phyloP scores from a whole-genome alignment of 257 asterid genomes.

The Plantago ovata region DNA sequence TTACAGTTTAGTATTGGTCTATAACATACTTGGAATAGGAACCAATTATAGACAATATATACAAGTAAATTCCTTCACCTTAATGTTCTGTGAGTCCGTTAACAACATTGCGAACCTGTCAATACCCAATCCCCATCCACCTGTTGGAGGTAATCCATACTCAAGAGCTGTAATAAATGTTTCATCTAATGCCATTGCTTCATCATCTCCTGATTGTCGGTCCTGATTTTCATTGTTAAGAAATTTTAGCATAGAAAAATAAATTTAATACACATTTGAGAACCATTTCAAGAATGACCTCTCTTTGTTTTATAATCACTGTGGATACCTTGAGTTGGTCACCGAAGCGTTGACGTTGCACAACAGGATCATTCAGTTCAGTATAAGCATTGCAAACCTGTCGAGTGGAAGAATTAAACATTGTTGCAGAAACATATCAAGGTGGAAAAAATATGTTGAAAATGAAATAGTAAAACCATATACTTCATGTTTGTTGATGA shows the following conservation, averaged over 20 bases:
- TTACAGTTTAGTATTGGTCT: not conserved
- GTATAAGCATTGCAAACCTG: slow-evolving; percentile 96
- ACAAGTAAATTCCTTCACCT: slow-evolving; percentile 35
- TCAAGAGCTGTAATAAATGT: slow-evolving; percentile 85
- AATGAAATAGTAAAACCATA: slow-evolving; percentile 5
- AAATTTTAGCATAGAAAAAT: slow-evolving; percentile 2
- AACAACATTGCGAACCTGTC: slow-evolving; percentile 79
- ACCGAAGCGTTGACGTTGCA: slow-evolving; percentile 90
- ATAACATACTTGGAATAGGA: not conserved
- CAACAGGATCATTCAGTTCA: slow-evolving; percentile 91
- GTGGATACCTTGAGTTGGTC: slow-evolving; percentile 81
- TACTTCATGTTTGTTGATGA: slow-evolving; percentile 88
- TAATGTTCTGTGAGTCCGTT: slow-evolving; percentile 92
- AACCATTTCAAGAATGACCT: not conserved
- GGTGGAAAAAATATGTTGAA: not conserved
- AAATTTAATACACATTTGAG: not conserved
- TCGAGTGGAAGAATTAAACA: slow-evolving; percentile 4
- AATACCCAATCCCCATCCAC: slow-evolving; percentile 96
- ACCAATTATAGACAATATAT: not conserved
- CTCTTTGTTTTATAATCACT: not conserved
- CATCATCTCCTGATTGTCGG: slow-evolving; percentile 95
- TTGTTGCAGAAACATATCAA: not conserved
- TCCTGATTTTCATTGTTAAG: slow-evolving; percentile 44
- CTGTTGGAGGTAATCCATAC: slow-evolving; percentile 93
- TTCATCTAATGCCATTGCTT: slow-evolving; percentile 95